phyloP scores from a whole-genome alignment of 2,329 filamentous ascomycete genomes.

The Colletotrichum navitas region DNA sequence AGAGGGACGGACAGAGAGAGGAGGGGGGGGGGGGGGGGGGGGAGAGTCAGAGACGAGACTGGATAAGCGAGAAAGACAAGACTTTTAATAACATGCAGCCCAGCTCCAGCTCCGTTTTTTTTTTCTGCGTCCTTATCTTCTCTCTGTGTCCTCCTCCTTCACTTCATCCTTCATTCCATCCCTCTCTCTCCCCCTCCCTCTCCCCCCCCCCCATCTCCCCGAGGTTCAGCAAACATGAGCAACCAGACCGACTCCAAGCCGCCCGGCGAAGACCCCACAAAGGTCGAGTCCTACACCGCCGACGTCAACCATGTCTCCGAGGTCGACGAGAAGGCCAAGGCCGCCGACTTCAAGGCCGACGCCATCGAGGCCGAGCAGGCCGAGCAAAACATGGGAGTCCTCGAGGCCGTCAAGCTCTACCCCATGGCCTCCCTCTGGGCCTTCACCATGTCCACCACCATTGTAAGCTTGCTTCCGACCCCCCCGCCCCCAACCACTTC shows the following conservation, averaged over 20 bases:
- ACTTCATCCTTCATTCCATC: background rate
- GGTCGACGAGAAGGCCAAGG: conserved; percentile 53
- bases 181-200: background rate
- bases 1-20: no score
- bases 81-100: conserved; percentile 31
- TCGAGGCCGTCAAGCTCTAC: conserved; percentile 51
- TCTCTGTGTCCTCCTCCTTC: background rate
- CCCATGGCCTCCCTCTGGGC: conserved; percentile 56
- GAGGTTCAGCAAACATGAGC: conserved; percentile 23
- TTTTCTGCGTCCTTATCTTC: background rate
- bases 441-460: conserved; percentile 55
- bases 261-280: conserved; percentile 26
- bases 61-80: conserved; percentile 15
- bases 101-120: background rate
- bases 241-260: conserved; percentile 31
- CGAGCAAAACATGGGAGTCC: conserved; percentile 52
- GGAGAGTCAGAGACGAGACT: background rate
- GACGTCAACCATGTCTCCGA: conserved; percentile 27
- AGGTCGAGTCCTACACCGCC: conserved; percentile 31
- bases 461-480: conserved; percentile 51
- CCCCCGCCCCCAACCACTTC: background rate
- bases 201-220: no score
- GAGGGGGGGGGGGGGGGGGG: no score
- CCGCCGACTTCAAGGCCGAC: conserved; percentile 61
- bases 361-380: conserved; percentile 68